Evolutionary conservation across 768 basidiomycete genomes (phyloP), one percentile per base, ranked within the genome.

Genomic region (Filobasidium wieringae): DNA sequence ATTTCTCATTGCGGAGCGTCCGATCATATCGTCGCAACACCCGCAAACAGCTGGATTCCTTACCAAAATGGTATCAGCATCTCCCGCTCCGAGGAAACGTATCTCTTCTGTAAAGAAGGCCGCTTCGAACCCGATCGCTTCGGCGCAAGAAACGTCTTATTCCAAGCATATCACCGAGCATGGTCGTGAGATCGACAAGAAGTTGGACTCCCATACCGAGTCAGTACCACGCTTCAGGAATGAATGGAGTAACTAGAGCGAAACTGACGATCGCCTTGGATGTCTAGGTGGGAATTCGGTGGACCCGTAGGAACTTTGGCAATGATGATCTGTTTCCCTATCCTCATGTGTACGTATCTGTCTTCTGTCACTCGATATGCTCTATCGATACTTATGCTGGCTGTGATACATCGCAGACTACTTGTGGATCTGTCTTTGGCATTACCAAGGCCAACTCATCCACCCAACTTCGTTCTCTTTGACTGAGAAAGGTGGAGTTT

Each of bases 341-440:
- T 85, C 26, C 79, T 97, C 61, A 97, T 99, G 91, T 99, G 73
- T 74, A 55, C 63, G 72, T 66, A 24, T 8, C 22, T 50, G 34
- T 11, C 15, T 26, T 17, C 41, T 30, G n/a, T 8, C n/a, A 9
- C 49, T 26, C 9, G 9, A 51, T 51, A 8, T 4, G n/a, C n/a
- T n/a, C 30, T 47, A 4, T 31, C 43, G 14, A 2, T 29, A 32
- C 14, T 40, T 14, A 47, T 31, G n/a, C 12, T 29, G 7, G 41
- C 37, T 45, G 57, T 63, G 30, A 24, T 34, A 24, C 24, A 12
- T 7, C n/a, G 50, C 33, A 74, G 73, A 95, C 74, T 99, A 97
- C 77, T 81, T 97, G 62, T 96, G 90, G 89, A 88, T 88, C 58
- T 99, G 95, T 69, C 80, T 96, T 33, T 88, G 86, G 83, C 93